phyloP scores from a whole-genome alignment of 495 filamentous ascomycete genomes.

The Lepraria neglecta region DNA sequence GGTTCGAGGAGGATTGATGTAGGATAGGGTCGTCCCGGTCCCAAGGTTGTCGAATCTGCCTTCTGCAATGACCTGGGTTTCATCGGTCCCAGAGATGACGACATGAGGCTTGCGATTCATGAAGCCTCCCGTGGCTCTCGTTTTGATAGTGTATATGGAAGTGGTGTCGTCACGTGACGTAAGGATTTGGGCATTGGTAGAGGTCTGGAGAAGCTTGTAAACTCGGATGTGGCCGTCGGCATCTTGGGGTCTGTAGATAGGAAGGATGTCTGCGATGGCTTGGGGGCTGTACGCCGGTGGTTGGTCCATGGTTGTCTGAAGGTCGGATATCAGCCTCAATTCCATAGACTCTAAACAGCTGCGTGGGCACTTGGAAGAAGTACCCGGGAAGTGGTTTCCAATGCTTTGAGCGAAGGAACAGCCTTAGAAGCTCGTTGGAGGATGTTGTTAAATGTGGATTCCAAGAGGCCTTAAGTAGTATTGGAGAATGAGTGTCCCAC shows the following conservation, averaged over 20 bases:
- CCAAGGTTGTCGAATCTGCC: slow-evolving; percentile 81
- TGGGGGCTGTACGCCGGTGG: slow-evolving; percentile 81
- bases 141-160: slow-evolving; percentile 32
- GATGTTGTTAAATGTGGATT: too few relatives aligned
- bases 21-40: slow-evolving; percentile 80
- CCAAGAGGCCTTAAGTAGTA: neutral
- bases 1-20: slow-evolving; percentile 70
- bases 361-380: neutral
- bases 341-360: neutral
- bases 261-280: slow-evolving; percentile 24
- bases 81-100: slow-evolving; percentile 15
- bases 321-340: neutral
- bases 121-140: slow-evolving; percentile 37
- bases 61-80: slow-evolving; percentile 32
- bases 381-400: neutral
- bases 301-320: slow-evolving; percentile 66
- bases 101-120: slow-evolving; percentile 24
- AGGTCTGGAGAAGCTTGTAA: slow-evolving; percentile 65
- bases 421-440: neutral
- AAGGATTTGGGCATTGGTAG: slow-evolving; percentile 57
- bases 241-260: slow-evolving; percentile 19
- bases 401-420: neutral
- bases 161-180: slow-evolving; percentile 38
- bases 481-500: neutral
- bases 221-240: slow-evolving; percentile 49